Conservation (phyloP, 257 asterid genomes). For the Capsicum chinense region DNA sequence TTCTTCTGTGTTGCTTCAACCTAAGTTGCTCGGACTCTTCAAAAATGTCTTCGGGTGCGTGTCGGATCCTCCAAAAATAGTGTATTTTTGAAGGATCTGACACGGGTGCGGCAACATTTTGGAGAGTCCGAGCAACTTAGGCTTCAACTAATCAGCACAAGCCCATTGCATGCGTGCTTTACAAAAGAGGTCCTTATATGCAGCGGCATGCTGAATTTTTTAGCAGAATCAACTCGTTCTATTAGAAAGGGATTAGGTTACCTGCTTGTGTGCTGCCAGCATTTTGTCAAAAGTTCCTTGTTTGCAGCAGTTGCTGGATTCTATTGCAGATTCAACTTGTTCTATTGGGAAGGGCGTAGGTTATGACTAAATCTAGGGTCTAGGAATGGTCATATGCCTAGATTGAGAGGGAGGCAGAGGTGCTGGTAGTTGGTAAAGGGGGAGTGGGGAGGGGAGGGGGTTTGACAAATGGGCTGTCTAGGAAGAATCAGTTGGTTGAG, state of each 20-base stretch:
- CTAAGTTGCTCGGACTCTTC: no score
- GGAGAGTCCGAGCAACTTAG: no score
- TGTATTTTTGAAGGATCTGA: no score
- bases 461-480: neutral
- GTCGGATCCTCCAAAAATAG: no score
- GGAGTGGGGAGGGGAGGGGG: neutral
- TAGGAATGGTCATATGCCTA: neutral
- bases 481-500: neutral
- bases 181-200: conserved; percentile 15
- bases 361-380: neutral
- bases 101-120: no score
- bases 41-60: no score
- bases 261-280: neutral
- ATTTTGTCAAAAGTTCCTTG: neutral
- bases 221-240: neutral
- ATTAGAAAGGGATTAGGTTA: neutral
- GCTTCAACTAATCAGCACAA: conserved; percentile 2
- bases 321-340: neutral
- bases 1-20: conserved; percentile 7
- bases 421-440: neutral
- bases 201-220: neutral
- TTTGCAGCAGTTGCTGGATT: neutral
- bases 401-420: neutral
- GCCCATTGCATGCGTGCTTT: neutral
- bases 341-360: neutral